Evolutionary conservation across 306 rosid species (phyloP).

Genomic region (Albizia julibrissin): DNA sequence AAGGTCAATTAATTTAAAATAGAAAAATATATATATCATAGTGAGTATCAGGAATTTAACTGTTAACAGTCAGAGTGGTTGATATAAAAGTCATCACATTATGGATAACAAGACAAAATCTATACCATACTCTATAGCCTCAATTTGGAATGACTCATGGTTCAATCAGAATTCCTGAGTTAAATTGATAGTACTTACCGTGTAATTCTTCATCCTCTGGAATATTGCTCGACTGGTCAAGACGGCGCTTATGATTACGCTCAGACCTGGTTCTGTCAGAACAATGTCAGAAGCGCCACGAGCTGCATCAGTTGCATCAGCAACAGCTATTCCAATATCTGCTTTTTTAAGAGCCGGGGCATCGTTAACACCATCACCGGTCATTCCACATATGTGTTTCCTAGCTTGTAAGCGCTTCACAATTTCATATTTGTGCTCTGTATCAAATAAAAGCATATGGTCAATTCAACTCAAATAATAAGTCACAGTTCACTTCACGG

Average conservation of each 20-base stretch:
- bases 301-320: constrained; percentile 92
- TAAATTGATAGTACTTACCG: constrained; percentile 44
- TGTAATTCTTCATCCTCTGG: constrained; percentile 92
- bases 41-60: not conserved
- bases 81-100: no score
- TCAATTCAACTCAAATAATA: not conserved
- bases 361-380: constrained; percentile 90
- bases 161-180: not conserved
- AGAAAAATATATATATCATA: not conserved
- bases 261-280: constrained; percentile 83
- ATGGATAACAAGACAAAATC: no score
- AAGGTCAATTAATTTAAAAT: not conserved
- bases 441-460: not conserved
- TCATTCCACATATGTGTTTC: constrained; percentile 87
- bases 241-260: constrained; percentile 86
- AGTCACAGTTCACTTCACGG: not conserved
- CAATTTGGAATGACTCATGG: not conserved
- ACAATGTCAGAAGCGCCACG: constrained; percentile 91
- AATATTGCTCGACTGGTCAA: constrained; percentile 91
- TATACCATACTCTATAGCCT: not conserved
- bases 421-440: constrained; percentile 90
- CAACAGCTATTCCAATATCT: constrained; percentile 94
- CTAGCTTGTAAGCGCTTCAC: constrained; percentile 79
- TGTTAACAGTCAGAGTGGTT: not conserved
- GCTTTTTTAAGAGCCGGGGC: constrained; percentile 90